A percentile compares a stretch with the other conserved stretches of the same genome.
These are phyloP conservation scores for Iodosphaeria phyllophila DNA, from an alignment of 2,329 filamentous ascomycete genomes.

Conservation along the genomic window DNA sequence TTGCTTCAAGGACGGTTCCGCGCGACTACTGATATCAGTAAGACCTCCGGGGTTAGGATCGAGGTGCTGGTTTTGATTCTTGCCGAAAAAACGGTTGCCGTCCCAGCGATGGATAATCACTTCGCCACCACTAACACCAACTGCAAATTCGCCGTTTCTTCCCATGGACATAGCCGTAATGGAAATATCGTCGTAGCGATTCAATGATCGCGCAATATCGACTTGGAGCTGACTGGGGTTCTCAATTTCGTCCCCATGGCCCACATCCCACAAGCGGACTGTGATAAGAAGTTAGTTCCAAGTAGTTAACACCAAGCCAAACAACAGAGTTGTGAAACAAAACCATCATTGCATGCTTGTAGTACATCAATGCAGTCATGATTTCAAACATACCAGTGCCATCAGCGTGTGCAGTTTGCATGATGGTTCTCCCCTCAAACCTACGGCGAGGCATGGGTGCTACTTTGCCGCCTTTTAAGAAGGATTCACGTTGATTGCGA, in stretches of 20 bases:
- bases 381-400: too few species aligned
- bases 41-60: slow-evolving; percentile 49
- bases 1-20: slow-evolving; percentile 56
- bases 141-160: slow-evolving; percentile 63
- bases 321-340: too few species aligned
- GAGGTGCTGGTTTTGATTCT: slow-evolving; percentile 32
- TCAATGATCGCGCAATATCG: slow-evolving; percentile 67
- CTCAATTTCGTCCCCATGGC: slow-evolving; percentile 84
- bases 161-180: slow-evolving; percentile 68
- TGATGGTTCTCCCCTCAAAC: slow-evolving; percentile 67
- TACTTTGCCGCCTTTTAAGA: slow-evolving; percentile 65
- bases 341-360: too few species aligned
- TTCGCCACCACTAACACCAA: slow-evolving; percentile 69
- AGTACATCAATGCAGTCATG: too few species aligned
- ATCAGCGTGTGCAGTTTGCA: slow-evolving; percentile 78
- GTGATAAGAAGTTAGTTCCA: too few species aligned
- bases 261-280: slow-evolving; percentile 86
- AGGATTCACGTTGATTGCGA: slow-evolving; percentile 55
- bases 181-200: slow-evolving; percentile 58
- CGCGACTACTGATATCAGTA: slow-evolving; percentile 53
- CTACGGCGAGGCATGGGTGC: slow-evolving; percentile 50
- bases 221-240: slow-evolving; percentile 68
- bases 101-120: slow-evolving; percentile 77
- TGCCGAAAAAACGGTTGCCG: slow-evolving; percentile 54
- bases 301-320: too few species aligned